Base-by-base conservation (phyloP, 1,284 basidiomycete species). In the Meira miltonrushii region DNA sequence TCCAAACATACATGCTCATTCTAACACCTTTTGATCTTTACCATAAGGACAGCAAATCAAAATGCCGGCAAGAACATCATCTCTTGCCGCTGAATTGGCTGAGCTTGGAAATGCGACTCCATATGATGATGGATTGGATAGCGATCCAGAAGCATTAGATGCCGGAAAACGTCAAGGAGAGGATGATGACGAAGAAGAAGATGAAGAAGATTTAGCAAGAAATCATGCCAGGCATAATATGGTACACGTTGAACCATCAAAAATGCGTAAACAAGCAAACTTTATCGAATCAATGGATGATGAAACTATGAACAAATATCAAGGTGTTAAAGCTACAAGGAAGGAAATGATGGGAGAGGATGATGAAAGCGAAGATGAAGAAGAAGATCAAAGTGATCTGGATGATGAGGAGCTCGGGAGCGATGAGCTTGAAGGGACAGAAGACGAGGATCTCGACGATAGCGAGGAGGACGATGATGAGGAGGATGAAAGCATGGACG, bases 211-310 rank as follows among this genome's bases (percentile, higher is more conserved):
- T 13, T 51, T 59, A 15, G 50, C 59, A 10, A 51, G 55, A 39
- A 57, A 57, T 47, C 59, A 66, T 33, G 65, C 70, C 23, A 54
- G 64, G n/a, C 58, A 61, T 6, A 70, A 74, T 55, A 72, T 72
- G 25, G 66, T 68, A 9, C 62, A 71, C 38, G 65, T 74, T 0
- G 68, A 55, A 0, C 38, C 61, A 9, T 71, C 70, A 58, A 47
- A 58, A 40, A 61, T 74, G 62, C 61, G 71, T 19, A 68, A 67
- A 25, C 67, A 67, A 49, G 67, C 68, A 0, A 54, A 59, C 0
- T 44, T 74, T 17, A 66, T 66, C 50, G 70, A 74, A 46, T 64
- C 63, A 21, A 7, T 48, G 54, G 64, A 68, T 33, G 60, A 50
- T 39, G 54, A 72, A 48, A 57, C 57, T 21, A 44, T 62, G 40